Percentiles rank a stretch among this genome's conserved stretches.
phyloP scores from a whole-genome alignment of 768 basidiomycete species.

The Tylopilus rubrobrunneus region DNA sequence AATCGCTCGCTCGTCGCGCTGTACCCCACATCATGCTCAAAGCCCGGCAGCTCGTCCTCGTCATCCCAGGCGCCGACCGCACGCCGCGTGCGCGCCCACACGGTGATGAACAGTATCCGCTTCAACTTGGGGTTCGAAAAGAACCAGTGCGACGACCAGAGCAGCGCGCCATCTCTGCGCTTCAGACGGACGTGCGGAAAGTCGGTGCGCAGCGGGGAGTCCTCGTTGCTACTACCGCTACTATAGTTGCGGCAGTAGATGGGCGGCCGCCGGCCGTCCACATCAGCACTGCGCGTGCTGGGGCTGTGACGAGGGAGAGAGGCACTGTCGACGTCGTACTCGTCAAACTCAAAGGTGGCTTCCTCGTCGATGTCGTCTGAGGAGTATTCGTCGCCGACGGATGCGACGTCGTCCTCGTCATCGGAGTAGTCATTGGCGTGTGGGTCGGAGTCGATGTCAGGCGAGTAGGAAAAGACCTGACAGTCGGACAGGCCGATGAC shows the following conservation, averaged over 20 bases:
- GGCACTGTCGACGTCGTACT: conserved; percentile 64
- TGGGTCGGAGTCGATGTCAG: conserved; percentile 92
- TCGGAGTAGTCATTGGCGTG: conserved; percentile 81
- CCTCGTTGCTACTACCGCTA: conserved; percentile 33
- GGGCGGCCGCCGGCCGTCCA: conserved; percentile 4
- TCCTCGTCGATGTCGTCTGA: conserved; percentile 72
- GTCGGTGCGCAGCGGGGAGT: conserved; percentile 33
- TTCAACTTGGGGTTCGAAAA: conserved; percentile 92
- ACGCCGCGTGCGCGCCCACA: conserved; percentile 80
- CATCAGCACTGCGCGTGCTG: conserved; percentile 7
- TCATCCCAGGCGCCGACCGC: conserved; percentile 49
- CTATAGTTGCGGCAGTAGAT: conserved; percentile 28
- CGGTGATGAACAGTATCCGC: conserved; percentile 86
- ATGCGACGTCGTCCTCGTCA: conserved; percentile 71
- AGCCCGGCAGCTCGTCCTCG: conserved; percentile 39
- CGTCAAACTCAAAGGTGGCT: conserved; percentile 73
- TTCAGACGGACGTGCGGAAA: conserved; percentile 48
- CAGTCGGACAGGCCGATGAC: conserved; percentile 88
- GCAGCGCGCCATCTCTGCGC: conserved; percentile 66
- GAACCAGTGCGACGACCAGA: conserved; percentile 98
- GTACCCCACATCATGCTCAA: conserved; percentile 35
- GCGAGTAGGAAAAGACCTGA: conserved; percentile 93
- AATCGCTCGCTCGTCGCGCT: conserved; percentile 53
- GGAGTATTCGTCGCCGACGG: conserved; percentile 65
- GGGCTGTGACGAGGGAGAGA: conserved; percentile 9